Conservation (phyloP, 2,329 filamentous ascomycete species). For the Fusarium udum region DNA sequence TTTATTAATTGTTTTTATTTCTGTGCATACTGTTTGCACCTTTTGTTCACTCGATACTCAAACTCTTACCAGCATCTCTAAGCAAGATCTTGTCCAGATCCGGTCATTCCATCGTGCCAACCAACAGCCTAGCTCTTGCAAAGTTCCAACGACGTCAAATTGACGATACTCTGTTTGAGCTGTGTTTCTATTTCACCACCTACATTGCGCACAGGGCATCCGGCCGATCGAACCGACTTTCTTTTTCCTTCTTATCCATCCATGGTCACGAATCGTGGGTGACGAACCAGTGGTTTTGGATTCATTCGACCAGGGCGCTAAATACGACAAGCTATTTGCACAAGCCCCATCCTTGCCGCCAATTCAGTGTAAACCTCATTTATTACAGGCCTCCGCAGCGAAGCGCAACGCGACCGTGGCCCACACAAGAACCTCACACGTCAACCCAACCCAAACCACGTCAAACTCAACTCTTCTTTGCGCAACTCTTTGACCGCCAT, state of each 20-base stretch:
- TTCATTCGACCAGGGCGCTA: slow-evolving; percentile 28
- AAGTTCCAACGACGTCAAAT: slow-evolving; percentile 15
- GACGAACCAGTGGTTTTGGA: slow-evolving; percentile 5
- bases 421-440: slow-evolving; percentile 22
- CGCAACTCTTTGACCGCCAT: slow-evolving; percentile 25
- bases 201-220: slow-evolving; percentile 16
- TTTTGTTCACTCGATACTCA: slow-evolving; percentile 4
- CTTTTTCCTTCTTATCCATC: background rate
- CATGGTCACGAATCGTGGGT: slow-evolving; percentile 10
- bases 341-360: slow-evolving; percentile 13
- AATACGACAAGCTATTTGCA: slow-evolving; percentile 5
- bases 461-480: slow-evolving; percentile 11
- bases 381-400: slow-evolving; percentile 27
- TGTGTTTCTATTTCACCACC: background rate
- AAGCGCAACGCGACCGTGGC: slow-evolving; percentile 40
- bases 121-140: slow-evolving; percentile 12
- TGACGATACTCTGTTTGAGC: background rate
- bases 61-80: slow-evolving; percentile 5
- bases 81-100: slow-evolving; percentile 17
- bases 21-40: slow-evolving; percentile 5
- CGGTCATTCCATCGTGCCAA: slow-evolving; percentile 17
- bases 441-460: slow-evolving; percentile 21
- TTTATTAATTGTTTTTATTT: background rate
- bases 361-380: slow-evolving; percentile 20
- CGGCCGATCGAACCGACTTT: background rate